These are phyloP conservation scores for Polyplosphaeria fusca DNA, from an alignment of 495 filamentous ascomycete genomes.

Conservation along the genomic window DNA sequence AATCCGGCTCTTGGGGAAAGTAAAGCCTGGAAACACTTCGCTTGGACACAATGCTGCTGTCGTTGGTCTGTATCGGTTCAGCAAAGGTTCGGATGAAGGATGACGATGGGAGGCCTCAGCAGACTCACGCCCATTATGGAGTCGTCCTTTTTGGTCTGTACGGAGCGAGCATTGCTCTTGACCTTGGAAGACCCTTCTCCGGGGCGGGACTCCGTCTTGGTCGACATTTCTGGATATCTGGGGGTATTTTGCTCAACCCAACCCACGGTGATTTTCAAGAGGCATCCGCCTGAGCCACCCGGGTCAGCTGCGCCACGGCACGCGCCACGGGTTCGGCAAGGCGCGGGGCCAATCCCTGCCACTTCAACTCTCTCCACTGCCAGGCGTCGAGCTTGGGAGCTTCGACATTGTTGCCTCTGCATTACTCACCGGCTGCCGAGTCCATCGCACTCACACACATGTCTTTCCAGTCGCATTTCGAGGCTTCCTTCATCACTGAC, in stretches of 20 bases:
- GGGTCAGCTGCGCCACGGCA: neutral
- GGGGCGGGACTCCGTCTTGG: neutral
- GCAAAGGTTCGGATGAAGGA: neutral
- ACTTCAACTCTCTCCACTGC: too few species aligned
- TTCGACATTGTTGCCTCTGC: too few species aligned
- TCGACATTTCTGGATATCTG: neutral
- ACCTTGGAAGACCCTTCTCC: conserved; percentile 32
- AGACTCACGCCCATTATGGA: conserved; percentile 65
- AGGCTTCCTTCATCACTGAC: neutral
- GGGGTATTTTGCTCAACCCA: too few species aligned
- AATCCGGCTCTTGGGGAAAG: conserved; percentile 65
- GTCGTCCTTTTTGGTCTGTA: conserved; percentile 52
- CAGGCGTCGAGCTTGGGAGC: too few species aligned
- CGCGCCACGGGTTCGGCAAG: neutral
- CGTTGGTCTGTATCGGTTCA: conserved; percentile 64
- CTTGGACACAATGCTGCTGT: conserved; percentile 85
- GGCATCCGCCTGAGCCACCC: too few species aligned
- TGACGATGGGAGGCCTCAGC: conserved; percentile 19
- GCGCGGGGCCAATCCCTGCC: neutral
- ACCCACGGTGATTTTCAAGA: too few species aligned
- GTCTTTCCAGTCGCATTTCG: neutral
- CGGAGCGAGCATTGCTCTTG: neutral
- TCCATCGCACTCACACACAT: neutral
- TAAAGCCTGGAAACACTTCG: conserved; percentile 84
- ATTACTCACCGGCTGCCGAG: too few species aligned